phyloP scores from a whole-genome alignment of 2,329 filamentous ascomycete genomes.

The Venturia carpophila region DNA sequence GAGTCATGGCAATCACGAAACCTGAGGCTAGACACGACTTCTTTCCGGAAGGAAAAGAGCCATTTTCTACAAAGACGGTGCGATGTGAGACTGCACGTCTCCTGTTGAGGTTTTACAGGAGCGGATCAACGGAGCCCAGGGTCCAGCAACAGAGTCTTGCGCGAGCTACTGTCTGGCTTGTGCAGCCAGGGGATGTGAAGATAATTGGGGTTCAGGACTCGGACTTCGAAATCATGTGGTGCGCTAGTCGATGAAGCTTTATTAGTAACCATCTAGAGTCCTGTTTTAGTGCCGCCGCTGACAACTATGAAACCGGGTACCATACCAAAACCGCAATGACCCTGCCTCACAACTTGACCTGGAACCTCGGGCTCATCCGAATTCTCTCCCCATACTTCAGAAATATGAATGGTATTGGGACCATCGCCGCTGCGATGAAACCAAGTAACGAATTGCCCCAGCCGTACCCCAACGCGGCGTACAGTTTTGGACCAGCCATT shows the following conservation, averaged over 20 bases:
- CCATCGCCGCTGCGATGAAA: constrained; percentile 27
- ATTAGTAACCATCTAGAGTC: not conserved
- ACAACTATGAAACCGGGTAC: not conserved
- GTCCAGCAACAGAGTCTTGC: not conserved
- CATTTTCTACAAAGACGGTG: not conserved
- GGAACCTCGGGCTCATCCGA: constrained; percentile 17
- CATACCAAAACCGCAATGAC: not conserved
- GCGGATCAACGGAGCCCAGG: not conserved
- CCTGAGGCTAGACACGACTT: not conserved
- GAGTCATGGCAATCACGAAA: not conserved
- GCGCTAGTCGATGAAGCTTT: not conserved
- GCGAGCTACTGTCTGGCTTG: not conserved
- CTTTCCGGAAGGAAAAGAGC: not conserved
- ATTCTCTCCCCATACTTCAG: constrained; percentile 19
- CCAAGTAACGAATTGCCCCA: constrained; percentile 34
- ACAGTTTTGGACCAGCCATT: constrained; percentile 34
- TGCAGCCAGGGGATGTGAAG: not conserved
- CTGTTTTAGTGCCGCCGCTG: not conserved
- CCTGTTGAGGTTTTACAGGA: not conserved
- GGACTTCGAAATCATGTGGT: not conserved
- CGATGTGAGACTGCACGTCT: not conserved
- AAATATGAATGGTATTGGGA: constrained; percentile 18
- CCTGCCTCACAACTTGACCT: not conserved
- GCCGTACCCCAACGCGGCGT: constrained; percentile 32
- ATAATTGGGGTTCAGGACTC: not conserved